Evolutionary conservation across 257 asterid genomes (phyloP).

Genomic region (Phtheirospermum japonicum): DNA sequence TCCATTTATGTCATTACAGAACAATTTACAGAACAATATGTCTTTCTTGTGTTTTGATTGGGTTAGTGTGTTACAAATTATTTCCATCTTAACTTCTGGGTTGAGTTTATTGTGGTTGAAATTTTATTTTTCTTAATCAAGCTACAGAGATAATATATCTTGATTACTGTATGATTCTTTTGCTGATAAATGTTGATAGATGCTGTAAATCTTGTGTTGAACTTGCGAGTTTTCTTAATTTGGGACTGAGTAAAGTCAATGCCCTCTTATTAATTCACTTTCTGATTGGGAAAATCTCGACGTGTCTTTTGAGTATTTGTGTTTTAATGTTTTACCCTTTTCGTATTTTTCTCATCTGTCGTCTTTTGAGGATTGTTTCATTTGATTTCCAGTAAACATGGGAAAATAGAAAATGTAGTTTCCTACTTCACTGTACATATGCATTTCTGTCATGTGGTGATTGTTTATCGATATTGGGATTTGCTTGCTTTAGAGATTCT

Average conservation of each 20-base stretch:
- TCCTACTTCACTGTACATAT: background rate
- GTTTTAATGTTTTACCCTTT: background rate
- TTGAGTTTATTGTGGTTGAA: conserved; percentile 1
- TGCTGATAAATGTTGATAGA: conserved; percentile 8
- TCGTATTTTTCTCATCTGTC: background rate
- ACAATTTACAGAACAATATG: too few relatives aligned
- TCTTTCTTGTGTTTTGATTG: background rate
- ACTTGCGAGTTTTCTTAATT: background rate
- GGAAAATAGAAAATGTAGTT: background rate
- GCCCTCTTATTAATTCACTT: conserved; percentile 1
- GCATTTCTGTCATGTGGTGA: conserved; percentile 6
- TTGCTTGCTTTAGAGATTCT: background rate
- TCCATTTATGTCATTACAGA: conserved; percentile 9
- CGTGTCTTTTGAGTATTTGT: background rate
- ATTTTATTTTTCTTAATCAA: background rate
- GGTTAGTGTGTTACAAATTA: background rate
- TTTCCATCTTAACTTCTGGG: background rate
- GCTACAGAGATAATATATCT: background rate
- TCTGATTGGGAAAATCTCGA: background rate
- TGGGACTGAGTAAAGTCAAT: background rate
- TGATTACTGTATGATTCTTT: conserved; percentile 4
- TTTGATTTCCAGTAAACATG: conserved; percentile 6
- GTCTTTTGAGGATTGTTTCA: background rate
- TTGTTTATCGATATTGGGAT: background rate
- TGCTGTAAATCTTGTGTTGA: conserved; percentile 9